A percentile compares a stretch with the other conserved stretches of the same genome.
These are phyloP conservation scores for Naganishia randhawae DNA, from an alignment of 768 basidiomycete species.

Conservation along the genomic window DNA sequence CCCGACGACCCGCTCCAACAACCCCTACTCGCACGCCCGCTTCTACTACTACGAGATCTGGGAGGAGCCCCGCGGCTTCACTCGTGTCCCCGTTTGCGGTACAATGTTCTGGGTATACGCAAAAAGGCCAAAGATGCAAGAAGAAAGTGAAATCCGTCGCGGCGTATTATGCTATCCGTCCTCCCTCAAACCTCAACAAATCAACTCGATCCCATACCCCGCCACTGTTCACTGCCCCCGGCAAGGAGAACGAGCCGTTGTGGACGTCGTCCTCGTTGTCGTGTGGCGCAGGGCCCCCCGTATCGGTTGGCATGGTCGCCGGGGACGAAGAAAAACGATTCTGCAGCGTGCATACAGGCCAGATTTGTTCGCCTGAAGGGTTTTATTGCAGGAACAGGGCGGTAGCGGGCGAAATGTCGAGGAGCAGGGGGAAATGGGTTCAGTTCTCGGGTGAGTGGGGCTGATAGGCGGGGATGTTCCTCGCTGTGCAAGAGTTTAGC, in stretches of 20 bases:
- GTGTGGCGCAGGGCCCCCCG: no score
- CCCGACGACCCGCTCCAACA: no score
- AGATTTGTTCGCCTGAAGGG: constrained; percentile 44
- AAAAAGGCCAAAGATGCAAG: constrained; percentile 45
- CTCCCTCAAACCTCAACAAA: no score
- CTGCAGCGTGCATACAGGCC: constrained; percentile 47
- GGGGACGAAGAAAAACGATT: constrained; percentile 35
- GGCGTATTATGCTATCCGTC: constrained; percentile 30
- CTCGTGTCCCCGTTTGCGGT: constrained; percentile 18
- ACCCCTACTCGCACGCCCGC: no score
- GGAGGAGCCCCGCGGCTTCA: not conserved
- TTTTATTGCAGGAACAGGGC: constrained; percentile 40
- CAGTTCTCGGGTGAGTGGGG: constrained; percentile 40
- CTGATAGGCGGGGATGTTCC: no score
- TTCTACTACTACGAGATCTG: no score
- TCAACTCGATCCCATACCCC: no score
- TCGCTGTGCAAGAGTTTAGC: no score
- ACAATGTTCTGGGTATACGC: constrained; percentile 45
- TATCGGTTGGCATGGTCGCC: constrained; percentile 13
- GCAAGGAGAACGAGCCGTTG: no score
- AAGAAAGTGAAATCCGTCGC: constrained; percentile 40
- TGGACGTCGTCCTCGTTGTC: not conserved
- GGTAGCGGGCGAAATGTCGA: not conserved
- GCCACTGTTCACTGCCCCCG: no score
- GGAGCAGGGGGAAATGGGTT: constrained; percentile 35